Base-by-base conservation (phyloP, 768 basidiomycete species). In the Serpula lacrymans region DNA sequence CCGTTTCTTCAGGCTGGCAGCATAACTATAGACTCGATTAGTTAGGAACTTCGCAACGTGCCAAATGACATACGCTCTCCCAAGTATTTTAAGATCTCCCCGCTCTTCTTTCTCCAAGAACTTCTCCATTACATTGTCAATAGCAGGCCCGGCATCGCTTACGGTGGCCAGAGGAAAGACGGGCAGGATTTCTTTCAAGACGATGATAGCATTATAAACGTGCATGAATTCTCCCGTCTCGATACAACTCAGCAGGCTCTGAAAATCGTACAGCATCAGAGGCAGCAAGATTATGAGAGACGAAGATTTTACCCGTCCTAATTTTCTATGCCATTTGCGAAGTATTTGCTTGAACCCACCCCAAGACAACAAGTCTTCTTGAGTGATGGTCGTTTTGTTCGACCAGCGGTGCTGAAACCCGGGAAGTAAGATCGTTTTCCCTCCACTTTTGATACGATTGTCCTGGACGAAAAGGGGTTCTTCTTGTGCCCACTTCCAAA, bases 201-300 rank as follows among this genome's bases (percentile, higher is more conserved):
- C 83, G 27, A 94, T 79, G 62, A 98, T 88, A n/a, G 90, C 77
- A 57, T 99, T 99, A 63, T 95, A 94, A 39, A 97, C 88, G 53
- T 92, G 92, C 88, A 97, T 95, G 60, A 94, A 98, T 54, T 94
- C 94, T 36, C 78, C 79, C 2, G 92, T 85, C 53, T 83, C 76
- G 46, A 97, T 84, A 56, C 87, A 92, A 23, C 80, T 84, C 14
- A 74, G 69, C 49, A 97, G 80, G 41, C 79, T 80, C 93, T 93
- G 53, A 27, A 28, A 25, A 22, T 17, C 14, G 11, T 1, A 42
- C 12, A 46, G 37, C 39, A 35, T n/a, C 31, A 21, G 18, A 11
- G 27, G 22, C 30, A 22, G 23, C 25, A 11, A 2, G 16, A 17
- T 18, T 16, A 14, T n/a, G 3, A 5, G n/a, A 21, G 2, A 32